Evolutionary conservation across 2,329 filamentous ascomycete genomes (phyloP).

Genomic region (Aureobasidium sp.): DNA sequence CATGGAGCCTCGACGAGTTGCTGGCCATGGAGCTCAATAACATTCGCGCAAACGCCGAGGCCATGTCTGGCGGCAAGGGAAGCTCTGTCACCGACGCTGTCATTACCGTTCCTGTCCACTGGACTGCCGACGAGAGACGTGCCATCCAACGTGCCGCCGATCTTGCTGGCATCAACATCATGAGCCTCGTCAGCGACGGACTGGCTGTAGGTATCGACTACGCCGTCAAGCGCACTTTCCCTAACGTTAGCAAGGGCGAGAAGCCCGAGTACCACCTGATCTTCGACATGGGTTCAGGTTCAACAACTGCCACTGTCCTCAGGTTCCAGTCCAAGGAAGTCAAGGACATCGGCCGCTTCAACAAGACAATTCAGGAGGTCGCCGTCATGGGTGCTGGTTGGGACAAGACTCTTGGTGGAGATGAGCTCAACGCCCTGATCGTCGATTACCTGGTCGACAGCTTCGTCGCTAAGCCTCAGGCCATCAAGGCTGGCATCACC

Average conservation of each 20-base stretch:
- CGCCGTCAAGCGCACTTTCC: slow-evolving; percentile 83
- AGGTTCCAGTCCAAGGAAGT: slow-evolving; percentile 82
- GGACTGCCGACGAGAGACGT: slow-evolving; percentile 80
- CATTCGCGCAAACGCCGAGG: slow-evolving; percentile 80
- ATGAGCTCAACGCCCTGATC: slow-evolving; percentile 79
- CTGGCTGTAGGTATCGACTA: slow-evolving; percentile 92
- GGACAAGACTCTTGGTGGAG: slow-evolving; percentile 84
- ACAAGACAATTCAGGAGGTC: slow-evolving; percentile 97
- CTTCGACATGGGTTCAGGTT: slow-evolving; percentile 97
- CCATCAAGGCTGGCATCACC: slow-evolving; percentile 56
- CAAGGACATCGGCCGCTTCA: slow-evolving; percentile 86
- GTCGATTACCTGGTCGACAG: slow-evolving; percentile 79
- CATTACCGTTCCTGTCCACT: slow-evolving; percentile 84
- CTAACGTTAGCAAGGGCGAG: slow-evolving; percentile 69
- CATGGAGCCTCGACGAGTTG: slow-evolving; percentile 78
- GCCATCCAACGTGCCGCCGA: slow-evolving; percentile 78
- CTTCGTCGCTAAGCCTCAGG: slow-evolving; percentile 58
- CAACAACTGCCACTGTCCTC: slow-evolving; percentile 80
- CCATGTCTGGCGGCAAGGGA: slow-evolving; percentile 62
- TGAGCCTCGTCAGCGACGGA: slow-evolving; percentile 80
- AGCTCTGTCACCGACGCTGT: slow-evolving; percentile 71
- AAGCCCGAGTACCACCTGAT: slow-evolving; percentile 89
- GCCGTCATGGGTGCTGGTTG: slow-evolving; percentile 77
- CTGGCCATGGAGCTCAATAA: slow-evolving; percentile 94
- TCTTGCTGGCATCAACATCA: slow-evolving; percentile 76